Percentiles rank a stretch among this genome's conserved stretches.
phyloP scores from a whole-genome alignment of 345 rosid species.

The Arabidopsis suecica region DNA sequence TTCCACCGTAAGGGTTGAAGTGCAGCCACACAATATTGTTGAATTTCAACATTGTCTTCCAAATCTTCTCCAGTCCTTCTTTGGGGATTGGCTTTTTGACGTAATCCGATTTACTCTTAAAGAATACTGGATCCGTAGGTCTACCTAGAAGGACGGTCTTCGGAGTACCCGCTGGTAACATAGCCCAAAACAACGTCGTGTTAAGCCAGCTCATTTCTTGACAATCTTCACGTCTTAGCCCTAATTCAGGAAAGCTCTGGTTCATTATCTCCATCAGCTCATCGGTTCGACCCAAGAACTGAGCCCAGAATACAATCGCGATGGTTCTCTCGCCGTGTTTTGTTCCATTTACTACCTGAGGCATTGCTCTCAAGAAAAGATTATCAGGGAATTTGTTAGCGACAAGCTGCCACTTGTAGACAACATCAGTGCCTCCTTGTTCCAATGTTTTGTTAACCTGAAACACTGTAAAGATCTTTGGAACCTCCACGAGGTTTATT shows the following conservation, averaged over 20 bases:
- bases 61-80: constrained; percentile 44
- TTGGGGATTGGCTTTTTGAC: constrained; percentile 47
- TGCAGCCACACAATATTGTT: constrained; percentile 43
- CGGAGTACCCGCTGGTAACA: constrained; percentile 28
- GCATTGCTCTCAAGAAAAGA: constrained; percentile 59
- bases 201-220: constrained; percentile 57
- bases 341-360: constrained; percentile 49
- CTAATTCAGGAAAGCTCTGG: constrained; percentile 53
- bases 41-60: constrained; percentile 48
- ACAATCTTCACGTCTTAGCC: constrained; percentile 48
- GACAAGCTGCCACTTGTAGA: constrained; percentile 13
- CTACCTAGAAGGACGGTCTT: constrained; percentile 34
- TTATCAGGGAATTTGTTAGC: constrained; percentile 36
- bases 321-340: constrained; percentile 42
- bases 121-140: constrained; percentile 12
- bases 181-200: constrained; percentile 52
- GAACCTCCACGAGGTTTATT: constrained; percentile 53
- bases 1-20: constrained; percentile 65
- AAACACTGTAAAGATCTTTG: constrained; percentile 51
- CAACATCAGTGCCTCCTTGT: constrained; percentile 45
- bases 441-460: constrained; percentile 36
- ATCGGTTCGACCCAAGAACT: neutral
- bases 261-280: constrained; percentile 39
- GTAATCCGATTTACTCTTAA: constrained; percentile 65
- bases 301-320: neutral